phyloP scores from a whole-genome alignment of 495 filamentous ascomycete species.

The Talaromyces trachyspermus region DNA sequence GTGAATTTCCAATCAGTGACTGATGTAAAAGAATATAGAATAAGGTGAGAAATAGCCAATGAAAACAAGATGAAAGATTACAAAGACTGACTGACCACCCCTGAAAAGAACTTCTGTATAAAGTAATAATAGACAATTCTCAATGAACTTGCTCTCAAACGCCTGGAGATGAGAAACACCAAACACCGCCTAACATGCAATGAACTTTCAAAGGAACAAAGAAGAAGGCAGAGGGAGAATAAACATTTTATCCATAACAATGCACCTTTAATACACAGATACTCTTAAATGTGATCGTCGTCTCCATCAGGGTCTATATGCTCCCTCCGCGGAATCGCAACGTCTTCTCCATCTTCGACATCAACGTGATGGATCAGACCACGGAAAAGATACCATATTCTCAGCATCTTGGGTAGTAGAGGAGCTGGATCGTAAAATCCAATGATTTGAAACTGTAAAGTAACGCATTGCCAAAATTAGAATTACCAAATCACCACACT shows the following conservation, averaged over 20 bases:
- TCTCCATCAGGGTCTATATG: background rate
- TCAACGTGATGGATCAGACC: slow-evolving; percentile 39
- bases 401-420: slow-evolving; percentile 41
- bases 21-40: too few relatives aligned
- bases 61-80: too few relatives aligned
- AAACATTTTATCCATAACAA: background rate
- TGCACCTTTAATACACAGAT: background rate
- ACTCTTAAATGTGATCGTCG: background rate
- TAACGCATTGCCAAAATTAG: too few relatives aligned
- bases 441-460: slow-evolving; percentile 39
- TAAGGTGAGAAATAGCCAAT: too few relatives aligned
- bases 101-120: background rate
- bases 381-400: slow-evolving; percentile 45
- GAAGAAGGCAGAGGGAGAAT: background rate
- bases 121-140: background rate
- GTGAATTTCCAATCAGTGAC: too few relatives aligned
- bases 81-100: too few relatives aligned
- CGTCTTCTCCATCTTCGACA: slow-evolving; percentile 36
- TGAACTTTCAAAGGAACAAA: background rate
- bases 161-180: background rate
- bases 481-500: too few relatives aligned
- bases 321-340: slow-evolving; percentile 28
- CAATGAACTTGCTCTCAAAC: background rate
- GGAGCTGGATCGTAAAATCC: slow-evolving; percentile 55
- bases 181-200: background rate